Percentiles rank a stretch among this genome's conserved stretches.
phyloP scores from a whole-genome alignment of 306 rosid species.

The Ormosia semicastrata region DNA sequence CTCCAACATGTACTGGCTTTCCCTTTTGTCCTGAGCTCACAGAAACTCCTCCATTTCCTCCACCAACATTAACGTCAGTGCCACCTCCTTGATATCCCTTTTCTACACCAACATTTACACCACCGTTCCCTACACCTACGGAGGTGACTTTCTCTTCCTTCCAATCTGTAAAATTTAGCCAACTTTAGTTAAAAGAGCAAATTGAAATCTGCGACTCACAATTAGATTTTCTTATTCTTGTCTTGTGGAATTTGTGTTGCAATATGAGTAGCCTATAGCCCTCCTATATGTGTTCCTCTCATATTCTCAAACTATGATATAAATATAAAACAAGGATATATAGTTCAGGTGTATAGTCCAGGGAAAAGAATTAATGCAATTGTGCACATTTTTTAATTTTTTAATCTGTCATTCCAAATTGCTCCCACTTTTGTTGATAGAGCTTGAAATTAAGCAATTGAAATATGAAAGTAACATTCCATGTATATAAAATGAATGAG shows the following conservation, averaged over 20 bases:
- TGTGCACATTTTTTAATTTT: neutral
- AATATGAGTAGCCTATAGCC: neutral
- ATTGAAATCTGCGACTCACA: neutral
- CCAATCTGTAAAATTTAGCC: slow-evolving; percentile 32
- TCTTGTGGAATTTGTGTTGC: neutral
- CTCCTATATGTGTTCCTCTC: neutral
- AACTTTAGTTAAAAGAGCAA: neutral
- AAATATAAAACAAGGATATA: neutral
- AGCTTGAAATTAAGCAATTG: neutral
- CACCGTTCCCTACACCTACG: slow-evolving; percentile 52
- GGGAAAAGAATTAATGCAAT: neutral
- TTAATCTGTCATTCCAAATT: neutral
- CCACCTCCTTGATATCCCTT: slow-evolving; percentile 39
- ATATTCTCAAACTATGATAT: neutral
- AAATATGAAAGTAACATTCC: neutral
- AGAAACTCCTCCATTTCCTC: slow-evolving; percentile 57
- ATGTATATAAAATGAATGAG: neutral
- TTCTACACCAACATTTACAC: slow-evolving; percentile 38
- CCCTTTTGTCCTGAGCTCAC: slow-evolving; percentile 35
- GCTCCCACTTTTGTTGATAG: neutral
- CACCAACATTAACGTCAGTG: slow-evolving; percentile 56
- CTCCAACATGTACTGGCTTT: slow-evolving; percentile 29
- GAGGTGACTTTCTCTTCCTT: slow-evolving; percentile 51
- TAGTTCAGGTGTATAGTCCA: neutral
- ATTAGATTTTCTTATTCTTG: neutral